Percentiles rank a stretch among this genome's conserved stretches.
Evolutionary conservation across 371 early-diverging fungal species (phyloP).

Genomic region (Fennellomyces sp.): DNA sequence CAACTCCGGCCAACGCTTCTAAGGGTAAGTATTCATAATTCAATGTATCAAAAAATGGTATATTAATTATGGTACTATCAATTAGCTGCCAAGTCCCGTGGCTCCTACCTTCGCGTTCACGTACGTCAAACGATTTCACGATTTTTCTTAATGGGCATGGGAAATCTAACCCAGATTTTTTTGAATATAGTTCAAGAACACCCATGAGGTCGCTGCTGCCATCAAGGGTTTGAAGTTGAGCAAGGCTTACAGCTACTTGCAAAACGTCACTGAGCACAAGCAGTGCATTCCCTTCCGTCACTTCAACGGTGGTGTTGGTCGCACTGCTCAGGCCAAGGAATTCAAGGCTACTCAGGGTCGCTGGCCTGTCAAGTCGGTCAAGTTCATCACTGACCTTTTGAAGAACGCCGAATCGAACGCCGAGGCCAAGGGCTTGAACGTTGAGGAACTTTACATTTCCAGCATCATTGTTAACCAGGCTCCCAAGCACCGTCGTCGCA

Average conservation of each 20-base stretch:
- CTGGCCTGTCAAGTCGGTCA: conserved; percentile 98
- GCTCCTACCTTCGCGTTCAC: conserved; percentile 97
- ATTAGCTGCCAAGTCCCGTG: conserved; percentile 91
- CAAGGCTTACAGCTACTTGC: conserved; percentile 95
- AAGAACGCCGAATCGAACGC: conserved; percentile 98
- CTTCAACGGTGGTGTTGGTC: conserved; percentile 96
- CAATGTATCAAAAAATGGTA: neutral
- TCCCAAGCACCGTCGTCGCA: conserved; percentile 97
- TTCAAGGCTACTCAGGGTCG: conserved; percentile 92
- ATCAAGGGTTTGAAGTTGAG: conserved; percentile 93
- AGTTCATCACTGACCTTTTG: conserved; percentile 90
- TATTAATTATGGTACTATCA: conserved; percentile 1
- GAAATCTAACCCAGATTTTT: neutral
- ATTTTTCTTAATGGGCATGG: neutral
- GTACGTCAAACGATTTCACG: conserved; percentile 26
- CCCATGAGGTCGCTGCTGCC: conserved; percentile 96
- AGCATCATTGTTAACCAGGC: conserved; percentile 99
- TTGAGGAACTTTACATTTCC: conserved; percentile 86
- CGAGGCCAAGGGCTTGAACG: conserved; percentile 91
- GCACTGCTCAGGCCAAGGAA: conserved; percentile 96
- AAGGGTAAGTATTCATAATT: conserved; percentile 45
- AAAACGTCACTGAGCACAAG: conserved; percentile 94
- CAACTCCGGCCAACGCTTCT: conserved; percentile 55
- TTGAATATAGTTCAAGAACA: conserved; percentile 85
- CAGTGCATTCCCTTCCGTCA: conserved; percentile 97